A percentile compares a stretch with the other conserved stretches of the same genome.
Evolutionary conservation across 23 red algal species (phyloP).

Genomic region (Gracilaria gracilis): DNA sequence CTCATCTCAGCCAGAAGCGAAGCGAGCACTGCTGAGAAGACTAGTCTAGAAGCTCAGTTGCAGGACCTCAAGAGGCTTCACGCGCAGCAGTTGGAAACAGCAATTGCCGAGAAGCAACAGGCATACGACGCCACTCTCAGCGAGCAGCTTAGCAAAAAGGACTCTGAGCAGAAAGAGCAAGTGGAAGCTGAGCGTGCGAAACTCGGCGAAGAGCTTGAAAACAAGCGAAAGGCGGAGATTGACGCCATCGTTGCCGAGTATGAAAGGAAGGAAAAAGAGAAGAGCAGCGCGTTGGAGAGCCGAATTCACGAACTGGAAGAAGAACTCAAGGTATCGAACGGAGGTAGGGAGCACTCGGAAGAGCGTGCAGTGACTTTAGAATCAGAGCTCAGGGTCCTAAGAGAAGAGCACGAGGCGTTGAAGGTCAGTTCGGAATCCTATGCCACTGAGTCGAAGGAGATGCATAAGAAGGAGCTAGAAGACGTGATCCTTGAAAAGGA

Average conservation of each 20-base stretch:
- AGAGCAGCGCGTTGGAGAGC: not conserved
- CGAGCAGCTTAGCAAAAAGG: not conserved
- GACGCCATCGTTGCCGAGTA: not conserved
- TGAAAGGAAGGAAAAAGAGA: conserved; percentile 1
- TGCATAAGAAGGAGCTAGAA: conserved; percentile 28
- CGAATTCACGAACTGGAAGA: conserved; percentile 5
- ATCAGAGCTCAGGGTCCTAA: not conserved
- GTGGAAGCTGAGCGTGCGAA: not conserved
- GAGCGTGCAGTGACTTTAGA: not conserved
- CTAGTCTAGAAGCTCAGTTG: conserved; percentile 16
- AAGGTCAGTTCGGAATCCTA: not conserved
- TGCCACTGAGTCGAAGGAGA: not conserved
- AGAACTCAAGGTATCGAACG: not conserved
- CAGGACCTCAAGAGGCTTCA: conserved; percentile 19
- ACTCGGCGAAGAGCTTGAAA: conserved; percentile 26
- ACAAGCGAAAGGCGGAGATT: conserved; percentile 19
- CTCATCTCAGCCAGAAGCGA: not conserved
- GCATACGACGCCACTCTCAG: not conserved
- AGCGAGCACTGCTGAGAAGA: not conserved
- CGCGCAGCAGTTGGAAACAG: conserved; percentile 25
- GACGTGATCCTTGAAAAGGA: conserved; percentile 17
- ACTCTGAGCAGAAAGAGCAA: not conserved
- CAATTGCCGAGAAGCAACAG: conserved; percentile 6
- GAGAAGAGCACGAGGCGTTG: conserved; percentile 6
- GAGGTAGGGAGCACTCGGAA: not conserved